A percentile compares a stretch with the other conserved stretches of the same genome.
Evolutionary conservation across 345 rosid genomes (phyloP).

Genomic region (Citropsis articulata): DNA sequence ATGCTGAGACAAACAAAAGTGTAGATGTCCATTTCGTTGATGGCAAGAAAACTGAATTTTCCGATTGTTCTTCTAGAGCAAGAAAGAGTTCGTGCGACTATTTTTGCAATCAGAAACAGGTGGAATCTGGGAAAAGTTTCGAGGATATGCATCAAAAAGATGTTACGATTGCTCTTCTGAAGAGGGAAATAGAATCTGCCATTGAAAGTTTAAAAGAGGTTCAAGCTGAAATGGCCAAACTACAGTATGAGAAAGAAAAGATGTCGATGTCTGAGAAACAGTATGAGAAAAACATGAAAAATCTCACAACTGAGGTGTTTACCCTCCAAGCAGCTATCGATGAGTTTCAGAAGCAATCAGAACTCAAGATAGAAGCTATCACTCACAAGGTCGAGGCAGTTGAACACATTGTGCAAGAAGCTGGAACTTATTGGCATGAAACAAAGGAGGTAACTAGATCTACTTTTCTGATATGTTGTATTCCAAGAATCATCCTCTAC

Average conservation of each 20-base stretch:
- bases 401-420: conserved; percentile 40
- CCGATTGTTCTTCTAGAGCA: conserved; percentile 29
- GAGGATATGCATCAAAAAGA: conserved; percentile 43
- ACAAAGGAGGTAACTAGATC: conserved; percentile 47
- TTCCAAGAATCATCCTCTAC: not conserved
- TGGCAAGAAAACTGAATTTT: conserved; percentile 28
- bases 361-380: conserved; percentile 39
- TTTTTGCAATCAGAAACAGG: conserved; percentile 22
- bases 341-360: conserved; percentile 49
- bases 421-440: conserved; percentile 38
- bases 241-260: conserved; percentile 62
- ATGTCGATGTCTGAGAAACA: conserved; percentile 49
- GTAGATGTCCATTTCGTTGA: conserved; percentile 14
- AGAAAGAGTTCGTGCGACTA: conserved; percentile 14
- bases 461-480: not conserved
- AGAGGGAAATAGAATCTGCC: conserved; percentile 75
- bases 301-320: conserved; percentile 41
- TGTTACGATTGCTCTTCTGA: conserved; percentile 56
- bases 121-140: conserved; percentile 21
- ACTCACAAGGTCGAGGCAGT: conserved; percentile 45
- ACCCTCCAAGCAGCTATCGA: conserved; percentile 47
- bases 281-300: conserved; percentile 44
- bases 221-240: conserved; percentile 59
- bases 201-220: conserved; percentile 68
- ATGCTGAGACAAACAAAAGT: conserved; percentile 21